A percentile compares a stretch with the other conserved stretches of the same genome.
Conservation (phyloP, 139 green algal species). For the Chlamydomonas schloesseri region DNA sequence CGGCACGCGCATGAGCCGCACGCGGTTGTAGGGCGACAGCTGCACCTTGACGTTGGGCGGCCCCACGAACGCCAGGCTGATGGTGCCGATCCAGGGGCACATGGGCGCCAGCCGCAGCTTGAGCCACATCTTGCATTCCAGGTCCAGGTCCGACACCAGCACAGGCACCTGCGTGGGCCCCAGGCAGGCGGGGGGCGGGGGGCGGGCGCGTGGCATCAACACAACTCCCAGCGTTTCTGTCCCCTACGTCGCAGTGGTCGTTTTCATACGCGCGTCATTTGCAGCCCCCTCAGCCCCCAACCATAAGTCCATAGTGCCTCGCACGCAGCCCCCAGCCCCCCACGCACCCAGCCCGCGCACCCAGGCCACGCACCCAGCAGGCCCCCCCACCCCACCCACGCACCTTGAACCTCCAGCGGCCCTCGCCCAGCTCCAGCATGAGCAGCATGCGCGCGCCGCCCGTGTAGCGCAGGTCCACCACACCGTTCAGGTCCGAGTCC, state of each 20-base stretch:
- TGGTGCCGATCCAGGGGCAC: conserved; percentile 91
- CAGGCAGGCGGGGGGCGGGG: neutral
- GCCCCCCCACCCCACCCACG: neutral
- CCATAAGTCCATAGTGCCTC: too few relatives aligned
- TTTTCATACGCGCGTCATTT: too few relatives aligned
- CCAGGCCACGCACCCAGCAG: too few relatives aligned
- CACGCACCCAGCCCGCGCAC: too few relatives aligned
- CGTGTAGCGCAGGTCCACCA: conserved; percentile 93
- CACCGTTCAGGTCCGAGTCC: conserved; percentile 68
- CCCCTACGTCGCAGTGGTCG: too few relatives aligned
- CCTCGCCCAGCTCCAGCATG: conserved; percentile 85
- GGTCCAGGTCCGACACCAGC: conserved; percentile 93
- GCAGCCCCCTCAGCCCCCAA: too few relatives aligned
- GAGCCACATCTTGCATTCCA: conserved; percentile 94
- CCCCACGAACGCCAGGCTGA: conserved; percentile 92
- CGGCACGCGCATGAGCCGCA: conserved; percentile 93
- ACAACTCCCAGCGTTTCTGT: too few relatives aligned
- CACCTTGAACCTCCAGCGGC: conserved; percentile 70
- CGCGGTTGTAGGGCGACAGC: conserved; percentile 93
- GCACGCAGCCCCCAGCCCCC: too few relatives aligned
- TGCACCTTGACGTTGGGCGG: conserved; percentile 92
- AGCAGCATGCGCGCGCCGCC: conserved; percentile 94
- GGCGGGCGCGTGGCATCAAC: too few relatives aligned
- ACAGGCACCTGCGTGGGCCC: conserved; percentile 82
- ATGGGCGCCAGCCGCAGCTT: conserved; percentile 95